A percentile compares a stretch with the other conserved stretches of the same genome.
phyloP scores from a whole-genome alignment of 2,329 filamentous ascomycete species.

The Penicillium sp. region DNA sequence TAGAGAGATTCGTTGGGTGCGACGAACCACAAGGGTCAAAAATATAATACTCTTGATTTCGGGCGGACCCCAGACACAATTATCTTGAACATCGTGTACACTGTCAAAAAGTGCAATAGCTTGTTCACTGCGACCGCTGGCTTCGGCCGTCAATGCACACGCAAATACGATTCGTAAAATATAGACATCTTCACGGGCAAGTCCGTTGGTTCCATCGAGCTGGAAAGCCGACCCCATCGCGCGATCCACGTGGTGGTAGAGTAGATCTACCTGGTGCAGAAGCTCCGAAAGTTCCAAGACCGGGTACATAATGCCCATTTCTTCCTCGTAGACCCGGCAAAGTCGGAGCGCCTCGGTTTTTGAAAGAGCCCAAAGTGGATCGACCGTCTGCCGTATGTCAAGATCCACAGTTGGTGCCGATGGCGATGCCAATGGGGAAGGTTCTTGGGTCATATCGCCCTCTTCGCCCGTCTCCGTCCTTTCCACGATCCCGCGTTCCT shows the following conservation, averaged over 20 bases:
- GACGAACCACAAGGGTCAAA: constrained; percentile 49
- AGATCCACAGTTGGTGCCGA: constrained; percentile 23
- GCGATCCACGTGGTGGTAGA: constrained; percentile 49
- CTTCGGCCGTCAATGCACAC: constrained; percentile 72
- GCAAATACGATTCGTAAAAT: constrained; percentile 80
- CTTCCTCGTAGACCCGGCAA: constrained; percentile 77
- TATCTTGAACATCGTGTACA: constrained; percentile 69
- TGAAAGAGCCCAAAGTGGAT: constrained; percentile 74
- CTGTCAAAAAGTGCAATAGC: constrained; percentile 73
- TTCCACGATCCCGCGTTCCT: constrained; percentile 80
- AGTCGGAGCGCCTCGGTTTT: constrained; percentile 77
- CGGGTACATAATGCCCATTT: constrained; percentile 88
- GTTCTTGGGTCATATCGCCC: constrained; percentile 53
- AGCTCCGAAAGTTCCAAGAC: constrained; percentile 69
- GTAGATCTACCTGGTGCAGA: constrained; percentile 63
- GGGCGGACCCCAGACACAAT: constrained; percentile 57
- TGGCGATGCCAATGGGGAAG: constrained; percentile 35
- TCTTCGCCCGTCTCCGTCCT: constrained; percentile 47
- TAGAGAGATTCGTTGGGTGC: not conserved
- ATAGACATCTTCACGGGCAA: constrained; percentile 62
- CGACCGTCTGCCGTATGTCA: constrained; percentile 45
- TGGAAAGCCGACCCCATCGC: not conserved
- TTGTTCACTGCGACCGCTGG: constrained; percentile 71
- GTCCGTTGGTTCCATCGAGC: constrained; percentile 39
- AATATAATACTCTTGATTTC: constrained; percentile 60